Base-by-base conservation (phyloP, 2,329 filamentous ascomycete species). In the Fusarium protoensiforme region DNA sequence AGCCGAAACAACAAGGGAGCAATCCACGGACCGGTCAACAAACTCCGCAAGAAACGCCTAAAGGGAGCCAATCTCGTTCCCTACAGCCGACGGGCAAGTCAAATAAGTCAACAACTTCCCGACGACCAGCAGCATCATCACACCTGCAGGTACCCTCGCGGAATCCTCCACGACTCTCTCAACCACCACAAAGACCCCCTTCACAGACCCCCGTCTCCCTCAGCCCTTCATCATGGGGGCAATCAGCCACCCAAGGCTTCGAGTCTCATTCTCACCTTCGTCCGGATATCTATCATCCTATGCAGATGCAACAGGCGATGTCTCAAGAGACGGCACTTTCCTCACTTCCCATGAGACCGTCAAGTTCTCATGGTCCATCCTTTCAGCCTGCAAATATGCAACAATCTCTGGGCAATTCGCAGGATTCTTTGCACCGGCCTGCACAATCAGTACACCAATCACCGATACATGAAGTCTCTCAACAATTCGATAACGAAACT, bases 1-100 rank as follows among this genome's bases (percentile, higher is more conserved):
- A 54, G 20, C 14, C 16, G 61, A 62, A 27, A 53, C 71, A 59
- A n/a, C 71, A 62, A 61, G 38, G 14, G 29, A 36, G 57, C 13
- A 48, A 20, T 22, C 61, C 43, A 14, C 16, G 46, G 41, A 5
- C 13, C 10, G 38, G 33, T 14, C 61, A 29, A 5, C 56, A 65
- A 41, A 27, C 39, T 14, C 36, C 53, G 20, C 27, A 38, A 29
- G 18, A 41, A 24, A 3, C 46, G 5, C 20, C 53, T 22, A 61
- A 39, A n/a, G 29, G 27, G 31, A n/a, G 51, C 58, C 61, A 33
- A 18, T 35, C 57, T 16, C 35, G 31, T 24, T 18, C 38, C 10
- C 29, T 53, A n/a, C 56, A 63, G 24, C 27, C n/a, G 6, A 39
- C 29, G 4, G 27, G 41, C 5, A 43, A 24, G 36, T 54, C 61